These are phyloP conservation scores for Podaxis rugospora DNA, from an alignment of 768 basidiomycete genomes.

Conservation along the genomic window DNA sequence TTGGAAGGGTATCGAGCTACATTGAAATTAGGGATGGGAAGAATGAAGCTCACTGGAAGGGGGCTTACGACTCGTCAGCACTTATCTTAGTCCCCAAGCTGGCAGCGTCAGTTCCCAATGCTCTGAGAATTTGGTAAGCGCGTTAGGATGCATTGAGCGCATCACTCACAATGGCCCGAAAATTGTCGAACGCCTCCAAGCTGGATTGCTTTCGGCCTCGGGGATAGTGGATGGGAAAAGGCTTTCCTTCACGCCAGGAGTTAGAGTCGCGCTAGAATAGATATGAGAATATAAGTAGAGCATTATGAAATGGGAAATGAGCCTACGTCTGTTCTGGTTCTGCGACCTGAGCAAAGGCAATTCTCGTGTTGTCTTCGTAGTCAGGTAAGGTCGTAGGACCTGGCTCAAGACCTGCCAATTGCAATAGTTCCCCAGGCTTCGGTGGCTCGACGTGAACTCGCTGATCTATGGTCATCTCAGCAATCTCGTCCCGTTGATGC, in stretches of 20 bases:
- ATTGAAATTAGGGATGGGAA: not conserved
- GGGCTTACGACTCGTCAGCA: slow-evolving; percentile 25
- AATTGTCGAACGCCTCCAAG: slow-evolving; percentile 54
- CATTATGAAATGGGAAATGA: not conserved
- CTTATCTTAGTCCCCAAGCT: not conserved
- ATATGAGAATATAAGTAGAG: not conserved
- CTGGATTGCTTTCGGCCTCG: slow-evolving; percentile 9
- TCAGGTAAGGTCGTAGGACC: slow-evolving; percentile 43
- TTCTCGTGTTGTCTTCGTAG: slow-evolving; percentile 35
- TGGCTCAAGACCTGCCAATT: slow-evolving; percentile 42
- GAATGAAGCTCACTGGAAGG: not conserved
- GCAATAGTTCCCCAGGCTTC: slow-evolving; percentile 35
- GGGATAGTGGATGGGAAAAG: slow-evolving; percentile 35
- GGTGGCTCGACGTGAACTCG: slow-evolving; percentile 2
- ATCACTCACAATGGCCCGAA: slow-evolving; percentile 59
- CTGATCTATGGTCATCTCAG: slow-evolving; percentile 5
- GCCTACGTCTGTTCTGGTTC: not conserved
- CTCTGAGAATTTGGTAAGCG: slow-evolving; percentile 23
- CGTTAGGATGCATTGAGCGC: not conserved
- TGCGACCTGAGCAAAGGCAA: not conserved
- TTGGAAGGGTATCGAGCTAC: slow-evolving; percentile 32
- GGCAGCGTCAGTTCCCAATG: slow-evolving; percentile 27
- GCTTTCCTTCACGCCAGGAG: not conserved
- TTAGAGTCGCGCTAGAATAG: not conserved
- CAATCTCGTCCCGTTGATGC: slow-evolving; percentile 7